Base-by-base conservation (phyloP, 371 early-diverging fungal genomes). In the Furculomyces boomerangus region DNA sequence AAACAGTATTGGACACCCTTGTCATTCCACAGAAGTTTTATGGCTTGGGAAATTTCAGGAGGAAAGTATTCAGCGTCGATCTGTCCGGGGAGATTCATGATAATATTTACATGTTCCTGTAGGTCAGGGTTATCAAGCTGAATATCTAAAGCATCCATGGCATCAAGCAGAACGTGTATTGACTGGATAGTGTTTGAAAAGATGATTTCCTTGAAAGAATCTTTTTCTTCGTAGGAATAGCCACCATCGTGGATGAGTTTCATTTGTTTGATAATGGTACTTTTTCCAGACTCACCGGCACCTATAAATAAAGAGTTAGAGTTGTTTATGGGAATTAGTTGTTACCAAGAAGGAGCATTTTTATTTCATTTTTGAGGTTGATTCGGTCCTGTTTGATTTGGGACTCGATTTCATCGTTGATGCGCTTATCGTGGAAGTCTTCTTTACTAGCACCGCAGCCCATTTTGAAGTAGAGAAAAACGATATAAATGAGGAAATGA, bases 251-350 rank as follows among this genome's bases (percentile, higher is more conserved):
- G 94, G 57, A 95, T 95, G 41, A 93, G 72, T 65, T 88, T 87
- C 92, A 95, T 93, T 67, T 95, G 94, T 67, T 95, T 95, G 50
- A 95, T 66, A 57, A 95, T 88, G 14, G 96, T 95, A 26, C 86
- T 83, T 73, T 95, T 95, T 30, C 96, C 96, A 3, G 94, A 92
- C 75, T 95, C 97, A 61, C 97, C 97, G 28, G 94, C 89, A 58
- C 96, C 93, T 92, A 62, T 45, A 30, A 22, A 25, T 5, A 30
- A 39, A 30, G 7, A 51, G 30, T 41, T 45, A 24, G 55, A 24
- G 18, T 57, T 53, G 18, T 25, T 30, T 30, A 46, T 26, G 30
- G 16, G 7, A 10, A 35, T 10, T 7, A 35, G 7, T 35, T 35
- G 40, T 65, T 73, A 89, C 93, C 96, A 14, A 95, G 79, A 56